Evolutionary conservation across 2,329 filamentous ascomycete species (phyloP).

Genomic region (Verticillium klebahnii): DNA sequence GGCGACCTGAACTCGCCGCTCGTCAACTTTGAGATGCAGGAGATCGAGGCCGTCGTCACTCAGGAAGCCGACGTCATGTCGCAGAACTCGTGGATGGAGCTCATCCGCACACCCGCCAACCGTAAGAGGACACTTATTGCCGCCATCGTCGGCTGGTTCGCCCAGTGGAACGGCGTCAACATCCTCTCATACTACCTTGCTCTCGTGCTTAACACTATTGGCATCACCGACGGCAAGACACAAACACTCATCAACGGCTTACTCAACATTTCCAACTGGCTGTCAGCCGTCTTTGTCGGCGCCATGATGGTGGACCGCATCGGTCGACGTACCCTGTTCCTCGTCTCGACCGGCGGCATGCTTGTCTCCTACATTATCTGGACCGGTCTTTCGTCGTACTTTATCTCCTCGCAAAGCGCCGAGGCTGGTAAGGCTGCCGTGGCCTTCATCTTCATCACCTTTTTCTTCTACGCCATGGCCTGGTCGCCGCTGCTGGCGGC

Average conservation of each 20-base stretch:
- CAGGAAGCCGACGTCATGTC: constrained; percentile 1
- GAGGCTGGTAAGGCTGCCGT: constrained; percentile 22
- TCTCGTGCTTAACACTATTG: constrained; percentile 23
- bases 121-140: constrained; percentile 20
- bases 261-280: constrained; percentile 13
- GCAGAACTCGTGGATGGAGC: constrained; percentile 1
- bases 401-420: constrained; percentile 13
- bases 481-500: constrained; percentile 27
- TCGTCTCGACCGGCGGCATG: constrained; percentile 26
- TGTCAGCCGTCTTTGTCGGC: constrained; percentile 2
- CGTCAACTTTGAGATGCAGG: constrained; percentile 33
- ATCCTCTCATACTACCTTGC: constrained; percentile 33
- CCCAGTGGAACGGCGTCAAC: constrained; percentile 23
- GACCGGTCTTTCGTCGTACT: constrained; percentile 27
- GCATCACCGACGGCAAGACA: constrained; percentile 24
- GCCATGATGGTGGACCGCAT: constrained; percentile 21
- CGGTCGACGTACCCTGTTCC: constrained; percentile 26
- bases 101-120: constrained; percentile 22
- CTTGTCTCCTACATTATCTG: constrained; percentile 27
- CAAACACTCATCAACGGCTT: constrained; percentile 36
- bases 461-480: constrained; percentile 29
- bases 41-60: constrained; percentile 27
- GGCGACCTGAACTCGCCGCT: constrained; percentile 26
- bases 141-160: constrained; percentile 17
- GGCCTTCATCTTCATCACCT: constrained; percentile 31